Conservation (phyloP, 176 grass and related monocot species). For the Cenchrus fungigraminus region DNA sequence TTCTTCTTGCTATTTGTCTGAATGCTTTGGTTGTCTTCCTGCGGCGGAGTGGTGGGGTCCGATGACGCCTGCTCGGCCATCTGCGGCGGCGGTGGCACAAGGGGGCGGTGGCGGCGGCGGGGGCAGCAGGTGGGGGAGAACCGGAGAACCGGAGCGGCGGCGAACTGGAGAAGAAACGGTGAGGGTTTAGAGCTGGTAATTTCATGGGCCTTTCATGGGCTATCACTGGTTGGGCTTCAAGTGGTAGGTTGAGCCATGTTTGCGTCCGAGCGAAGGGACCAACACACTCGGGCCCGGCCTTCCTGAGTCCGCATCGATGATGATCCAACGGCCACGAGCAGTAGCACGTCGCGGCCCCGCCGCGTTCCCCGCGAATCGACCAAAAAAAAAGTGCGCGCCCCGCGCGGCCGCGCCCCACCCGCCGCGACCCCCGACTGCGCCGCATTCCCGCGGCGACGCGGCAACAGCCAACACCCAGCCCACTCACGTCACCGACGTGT, state of each 20-base stretch:
- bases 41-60: slow-evolving; percentile 28
- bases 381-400: slow-evolving; percentile 19
- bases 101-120: background rate
- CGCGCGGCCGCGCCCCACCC: background rate
- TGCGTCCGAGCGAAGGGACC: background rate
- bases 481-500: background rate
- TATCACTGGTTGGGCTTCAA: background rate
- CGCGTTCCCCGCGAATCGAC: background rate
- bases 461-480: background rate
- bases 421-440: background rate
- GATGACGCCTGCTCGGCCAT: slow-evolving; percentile 43
- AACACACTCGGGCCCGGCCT: background rate
- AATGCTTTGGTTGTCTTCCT: background rate
- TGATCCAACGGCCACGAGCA: slow-evolving; percentile 10
- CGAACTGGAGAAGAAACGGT: background rate
- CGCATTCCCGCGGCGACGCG: slow-evolving; percentile 9
- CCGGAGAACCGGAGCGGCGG: background rate
- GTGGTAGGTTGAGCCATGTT: background rate
- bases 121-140: background rate
- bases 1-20: slow-evolving; percentile 43
- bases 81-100: background rate
- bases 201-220: background rate
- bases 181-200: background rate
- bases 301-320: background rate
- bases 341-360: background rate